Evolutionary conservation across 352 stramenopile species (phyloP).

Genomic region (Thalassiosira mediterranea): DNA sequence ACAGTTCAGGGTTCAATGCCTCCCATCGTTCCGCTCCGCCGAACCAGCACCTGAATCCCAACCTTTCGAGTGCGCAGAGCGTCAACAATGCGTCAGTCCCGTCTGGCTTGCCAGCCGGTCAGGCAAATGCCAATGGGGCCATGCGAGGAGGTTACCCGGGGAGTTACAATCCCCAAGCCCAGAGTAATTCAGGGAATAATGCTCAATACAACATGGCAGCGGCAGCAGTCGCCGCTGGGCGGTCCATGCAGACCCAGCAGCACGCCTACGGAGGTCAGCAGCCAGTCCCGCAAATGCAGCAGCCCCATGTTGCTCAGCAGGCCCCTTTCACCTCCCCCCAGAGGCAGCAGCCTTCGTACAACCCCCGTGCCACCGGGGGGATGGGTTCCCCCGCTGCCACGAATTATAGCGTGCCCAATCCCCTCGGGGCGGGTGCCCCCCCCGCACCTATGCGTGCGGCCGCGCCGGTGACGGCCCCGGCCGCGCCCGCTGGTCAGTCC

Average conservation of each 20-base stretch:
- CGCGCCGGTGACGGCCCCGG: not conserved
- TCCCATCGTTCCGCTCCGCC: conserved; percentile 21
- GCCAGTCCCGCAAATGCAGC: conserved; percentile 12
- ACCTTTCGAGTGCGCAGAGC: conserved; percentile 19
- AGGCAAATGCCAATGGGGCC: not conserved
- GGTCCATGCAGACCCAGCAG: not conserved
- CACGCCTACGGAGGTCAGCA: conserved; percentile 1
- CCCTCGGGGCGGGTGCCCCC: conserved; percentile 24
- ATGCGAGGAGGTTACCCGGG: conserved; percentile 11
- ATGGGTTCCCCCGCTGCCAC: conserved; percentile 1
- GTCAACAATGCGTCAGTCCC: conserved; percentile 32
- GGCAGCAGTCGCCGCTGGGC: not conserved
- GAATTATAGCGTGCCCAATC: conserved; percentile 39
- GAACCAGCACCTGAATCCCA: conserved; percentile 26
- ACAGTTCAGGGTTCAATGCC: conserved; percentile 28
- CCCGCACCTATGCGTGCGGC: not conserved
- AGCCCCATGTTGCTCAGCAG: conserved; percentile 12
- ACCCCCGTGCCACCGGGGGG: not conserved
- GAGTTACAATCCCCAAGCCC: conserved; percentile 22
- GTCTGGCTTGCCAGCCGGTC: conserved; percentile 4
- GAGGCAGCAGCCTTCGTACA: conserved; percentile 18
- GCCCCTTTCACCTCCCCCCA: not conserved
- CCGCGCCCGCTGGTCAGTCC: not conserved
- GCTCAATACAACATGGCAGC: conserved; percentile 18
- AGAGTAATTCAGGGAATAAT: conserved; percentile 18